Conservation (phyloP, 2,329 filamentous ascomycete species). For the Cladosporium sp. region DNA sequence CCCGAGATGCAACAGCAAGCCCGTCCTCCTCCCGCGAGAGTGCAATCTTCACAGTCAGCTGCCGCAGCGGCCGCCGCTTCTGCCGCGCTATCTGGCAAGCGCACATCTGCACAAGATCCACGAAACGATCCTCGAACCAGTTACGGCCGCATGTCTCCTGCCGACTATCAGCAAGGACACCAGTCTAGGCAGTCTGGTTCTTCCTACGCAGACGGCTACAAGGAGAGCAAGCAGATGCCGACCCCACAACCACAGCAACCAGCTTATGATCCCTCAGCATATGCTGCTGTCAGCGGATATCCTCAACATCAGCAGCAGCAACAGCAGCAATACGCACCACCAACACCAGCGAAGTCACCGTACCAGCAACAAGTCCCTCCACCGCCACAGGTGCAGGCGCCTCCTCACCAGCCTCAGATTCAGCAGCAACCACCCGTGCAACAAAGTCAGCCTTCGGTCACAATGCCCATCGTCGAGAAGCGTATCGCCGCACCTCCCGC, state of each 20-base stretch:
- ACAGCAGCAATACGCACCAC: constrained; percentile 48
- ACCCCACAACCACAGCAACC: constrained; percentile 50
- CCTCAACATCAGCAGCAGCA: constrained; percentile 50
- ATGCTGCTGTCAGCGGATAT: constrained; percentile 55
- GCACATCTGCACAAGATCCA: constrained; percentile 43
- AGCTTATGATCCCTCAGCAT: constrained; percentile 77
- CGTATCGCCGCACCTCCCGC: constrained; percentile 69
- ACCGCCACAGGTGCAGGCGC: constrained; percentile 44
- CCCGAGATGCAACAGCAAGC: constrained; percentile 47
- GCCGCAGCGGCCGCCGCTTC: constrained; percentile 52
- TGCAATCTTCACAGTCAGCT: constrained; percentile 54
- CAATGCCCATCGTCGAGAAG: constrained; percentile 36
- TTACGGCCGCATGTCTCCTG: constrained; percentile 49
- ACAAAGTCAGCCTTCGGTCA: constrained; percentile 34
- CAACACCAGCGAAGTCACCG: constrained; percentile 51
- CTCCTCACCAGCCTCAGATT: constrained; percentile 45
- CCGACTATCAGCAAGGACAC: constrained; percentile 33
- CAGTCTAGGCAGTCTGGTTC: constrained; percentile 30
- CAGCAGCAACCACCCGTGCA: constrained; percentile 41
- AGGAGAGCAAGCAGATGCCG: constrained; percentile 29
- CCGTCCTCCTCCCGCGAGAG: constrained; percentile 51
- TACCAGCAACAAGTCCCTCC: constrained; percentile 54
- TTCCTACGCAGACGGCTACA: constrained; percentile 39
- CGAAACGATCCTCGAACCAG: constrained; percentile 27
- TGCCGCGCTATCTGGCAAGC: constrained; percentile 45